A percentile compares a stretch with the other conserved stretches of the same genome.
Conservation (phyloP, 2,329 filamentous ascomycete genomes). For the Chrysoporthe puriensis region DNA sequence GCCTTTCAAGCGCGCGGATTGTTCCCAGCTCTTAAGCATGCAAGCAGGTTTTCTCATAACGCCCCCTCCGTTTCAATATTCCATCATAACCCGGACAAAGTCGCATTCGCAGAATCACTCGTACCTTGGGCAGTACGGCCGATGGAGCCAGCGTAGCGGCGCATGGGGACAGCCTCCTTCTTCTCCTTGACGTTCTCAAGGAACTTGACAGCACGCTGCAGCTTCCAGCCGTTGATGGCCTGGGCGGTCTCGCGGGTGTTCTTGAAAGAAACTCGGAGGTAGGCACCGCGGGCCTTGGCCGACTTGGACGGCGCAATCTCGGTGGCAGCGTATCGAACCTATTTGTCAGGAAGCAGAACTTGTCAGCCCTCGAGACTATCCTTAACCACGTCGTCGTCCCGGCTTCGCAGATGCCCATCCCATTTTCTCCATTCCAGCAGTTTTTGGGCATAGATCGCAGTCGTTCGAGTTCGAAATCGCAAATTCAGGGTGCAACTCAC, state of each 20-base stretch:
- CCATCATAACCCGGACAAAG: no score
- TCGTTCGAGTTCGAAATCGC: constrained; percentile 24
- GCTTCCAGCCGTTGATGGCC: constrained; percentile 99
- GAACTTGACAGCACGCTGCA: constrained; percentile 92
- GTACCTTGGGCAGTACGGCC: constrained; percentile 97
- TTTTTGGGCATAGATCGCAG: constrained; percentile 1
- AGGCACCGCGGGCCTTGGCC: constrained; percentile 96
- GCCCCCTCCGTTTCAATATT: background rate
- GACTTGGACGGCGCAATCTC: constrained; percentile 88
- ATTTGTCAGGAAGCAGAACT: constrained; percentile 30
- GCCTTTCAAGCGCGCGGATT: background rate
- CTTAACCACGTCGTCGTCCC: constrained; percentile 4
- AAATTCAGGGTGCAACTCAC: constrained; percentile 26
- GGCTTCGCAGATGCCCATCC: constrained; percentile 10
- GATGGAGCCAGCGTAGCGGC: constrained; percentile 94
- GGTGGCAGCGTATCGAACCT: constrained; percentile 97
- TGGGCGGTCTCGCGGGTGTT: constrained; percentile 99
- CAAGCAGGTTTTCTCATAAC: background rate
- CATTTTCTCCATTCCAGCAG: constrained; percentile 22
- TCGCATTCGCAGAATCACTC: constrained; percentile 43
- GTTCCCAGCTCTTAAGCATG: background rate
- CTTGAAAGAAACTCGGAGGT: constrained; percentile 99
- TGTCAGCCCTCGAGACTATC: constrained; percentile 21
- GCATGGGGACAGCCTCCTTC: constrained; percentile 97
- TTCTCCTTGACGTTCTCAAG: constrained; percentile 98